Evolutionary conservation across 441 rosid species (phyloP), one percentile per base, ranked within the genome.

Genomic region (Populus hybrid): DNA sequence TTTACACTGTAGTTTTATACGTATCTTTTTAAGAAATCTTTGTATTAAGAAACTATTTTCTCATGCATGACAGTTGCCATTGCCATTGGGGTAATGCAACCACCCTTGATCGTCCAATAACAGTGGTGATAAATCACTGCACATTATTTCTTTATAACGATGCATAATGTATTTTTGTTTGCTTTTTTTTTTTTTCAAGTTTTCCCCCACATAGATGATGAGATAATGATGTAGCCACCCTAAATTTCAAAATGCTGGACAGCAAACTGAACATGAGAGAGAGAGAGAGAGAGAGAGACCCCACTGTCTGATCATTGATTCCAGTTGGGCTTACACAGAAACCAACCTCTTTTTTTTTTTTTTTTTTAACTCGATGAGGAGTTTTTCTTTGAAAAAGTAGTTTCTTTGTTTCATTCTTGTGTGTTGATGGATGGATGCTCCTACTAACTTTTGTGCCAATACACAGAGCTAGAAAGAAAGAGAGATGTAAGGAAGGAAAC

Each of bases 161-260:
- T 45, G 20, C 56, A 45, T 45, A 12, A 12, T 45, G 56, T 45
- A 45, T 77, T 74, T 68, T 80, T 77, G 80, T 69, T 69, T 73
- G 76, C 74, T 61, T 72, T 83, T 84, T 86, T 84, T 79, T 83
- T 83, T 87, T 83, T 45, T 86, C 80, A 73, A 74, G 83, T 84
- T 78, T 76, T 20, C 72, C 77, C 89, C 89, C 88, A 86, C 86
- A 77, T 86, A 16, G 92, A 92, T 91, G 95, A 90, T 91, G 97
- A 93, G 93, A 85, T 88, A 90, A 93, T 94, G 86, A 93, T 92
- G 87, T 78, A 72, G 81, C 83, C 85, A 82, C 72, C 84, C 85
- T 82, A 80, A 75, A 74, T 75, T 61, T 83, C 81, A 78, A 79
- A 86, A 77, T 83, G 86, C 86, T 80, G 82, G 83, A 77, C 80